Evolutionary conservation across 768 basidiomycete genomes (phyloP).

Genomic region (Mycena vitilis): DNA sequence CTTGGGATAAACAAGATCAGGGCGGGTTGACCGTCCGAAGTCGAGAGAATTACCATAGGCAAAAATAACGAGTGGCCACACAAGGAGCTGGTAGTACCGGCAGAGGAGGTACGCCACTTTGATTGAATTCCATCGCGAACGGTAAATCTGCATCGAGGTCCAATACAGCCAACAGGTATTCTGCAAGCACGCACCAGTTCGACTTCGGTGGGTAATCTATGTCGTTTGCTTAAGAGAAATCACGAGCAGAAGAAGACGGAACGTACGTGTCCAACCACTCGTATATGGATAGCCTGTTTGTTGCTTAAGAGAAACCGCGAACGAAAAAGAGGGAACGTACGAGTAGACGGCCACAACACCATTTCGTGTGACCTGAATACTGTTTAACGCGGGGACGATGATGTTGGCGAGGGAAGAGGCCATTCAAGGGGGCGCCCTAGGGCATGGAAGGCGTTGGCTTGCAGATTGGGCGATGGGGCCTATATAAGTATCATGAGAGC

Average conservation of each 20-base stretch:
- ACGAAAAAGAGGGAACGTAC: too few relatives aligned
- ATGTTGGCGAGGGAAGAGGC: not conserved
- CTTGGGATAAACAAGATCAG: not conserved
- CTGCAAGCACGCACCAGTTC: conserved; percentile 44
- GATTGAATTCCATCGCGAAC: conserved; percentile 51
- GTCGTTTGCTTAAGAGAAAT: not conserved
- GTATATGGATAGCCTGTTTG: conserved; percentile 37
- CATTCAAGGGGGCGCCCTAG: conserved; percentile 14
- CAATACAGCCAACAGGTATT: not conserved
- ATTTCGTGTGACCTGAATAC: conserved; percentile 44
- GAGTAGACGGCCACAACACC: conserved; percentile 47
- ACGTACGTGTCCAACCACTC: conserved; percentile 54
- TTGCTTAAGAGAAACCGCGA: too few relatives aligned
- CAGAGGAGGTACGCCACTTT: conserved; percentile 55
- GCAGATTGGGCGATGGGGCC: not conserved
- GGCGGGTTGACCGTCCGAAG: too few relatives aligned
- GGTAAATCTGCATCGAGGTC: conserved; percentile 45
- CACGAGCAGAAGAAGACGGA: not conserved
- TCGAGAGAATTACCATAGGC: conserved; percentile 41
- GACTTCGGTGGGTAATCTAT: conserved; percentile 47
- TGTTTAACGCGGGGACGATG: not conserved
- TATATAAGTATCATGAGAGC: too few relatives aligned
- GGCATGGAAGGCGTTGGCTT: conserved; percentile 12
- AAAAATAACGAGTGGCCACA: conserved; percentile 53
- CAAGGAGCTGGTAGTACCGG: conserved; percentile 53